These are phyloP conservation scores for Spergularia bocconei DNA, from an alignment of 148 eudicot genomes.

Conservation along the genomic window DNA sequence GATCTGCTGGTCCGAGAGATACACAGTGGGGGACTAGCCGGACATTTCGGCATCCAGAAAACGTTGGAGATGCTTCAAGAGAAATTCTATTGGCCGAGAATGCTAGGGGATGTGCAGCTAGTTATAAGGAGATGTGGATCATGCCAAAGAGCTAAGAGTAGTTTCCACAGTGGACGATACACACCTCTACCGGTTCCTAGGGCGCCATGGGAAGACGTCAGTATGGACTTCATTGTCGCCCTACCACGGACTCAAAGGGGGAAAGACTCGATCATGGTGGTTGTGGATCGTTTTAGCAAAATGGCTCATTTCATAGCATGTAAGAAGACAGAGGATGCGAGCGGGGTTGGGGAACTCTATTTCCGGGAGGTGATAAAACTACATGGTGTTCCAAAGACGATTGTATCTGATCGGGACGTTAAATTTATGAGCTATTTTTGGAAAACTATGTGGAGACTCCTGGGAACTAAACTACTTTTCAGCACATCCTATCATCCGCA, in stretches of 20 bases:
- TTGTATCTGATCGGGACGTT: not conserved
- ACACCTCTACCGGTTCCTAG: not conserved
- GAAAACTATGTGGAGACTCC: not conserved
- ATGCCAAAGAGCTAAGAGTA: conserved; percentile 1
- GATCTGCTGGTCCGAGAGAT: too few relatives aligned
- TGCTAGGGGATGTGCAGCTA: not conserved
- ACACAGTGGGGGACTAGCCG: too few relatives aligned
- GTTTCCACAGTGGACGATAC: not conserved
- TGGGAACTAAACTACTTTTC: not conserved
- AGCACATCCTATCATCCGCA: not conserved
- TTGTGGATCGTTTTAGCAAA: not conserved
- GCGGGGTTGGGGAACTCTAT: not conserved
- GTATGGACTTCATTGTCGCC: conserved; percentile 2
- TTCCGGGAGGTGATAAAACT: not conserved
- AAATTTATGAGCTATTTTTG: conserved; percentile 1
- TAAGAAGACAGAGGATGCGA: not conserved
- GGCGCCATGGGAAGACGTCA: not conserved
- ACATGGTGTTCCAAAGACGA: not conserved
- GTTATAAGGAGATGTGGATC: not conserved
- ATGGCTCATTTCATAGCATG: conserved; percentile 3
- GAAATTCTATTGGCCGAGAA: too few relatives aligned
- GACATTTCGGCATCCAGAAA: too few relatives aligned
- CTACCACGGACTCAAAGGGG: not conserved
- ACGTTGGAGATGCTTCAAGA: too few relatives aligned
- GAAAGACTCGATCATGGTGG: not conserved